Evolutionary conservation across 2,329 filamentous ascomycete species (phyloP).

Genomic region (Grosmannia penicillata): DNA sequence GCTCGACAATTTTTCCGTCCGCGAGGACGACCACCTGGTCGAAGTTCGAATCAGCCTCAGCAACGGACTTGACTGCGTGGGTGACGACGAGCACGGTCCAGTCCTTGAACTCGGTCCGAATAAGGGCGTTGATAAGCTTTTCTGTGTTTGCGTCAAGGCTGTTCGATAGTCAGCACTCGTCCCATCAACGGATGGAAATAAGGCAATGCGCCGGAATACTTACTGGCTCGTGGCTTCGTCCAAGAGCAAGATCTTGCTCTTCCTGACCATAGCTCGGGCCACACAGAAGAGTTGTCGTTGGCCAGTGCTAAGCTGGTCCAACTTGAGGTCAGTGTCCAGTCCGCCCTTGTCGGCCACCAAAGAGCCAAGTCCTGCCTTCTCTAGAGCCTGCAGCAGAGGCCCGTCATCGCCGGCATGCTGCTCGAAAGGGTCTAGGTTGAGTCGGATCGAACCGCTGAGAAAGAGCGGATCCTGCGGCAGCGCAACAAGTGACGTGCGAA

Average conservation of each 20-base stretch:
- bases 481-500: conserved; percentile 22
- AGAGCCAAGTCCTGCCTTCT: conserved; percentile 11
- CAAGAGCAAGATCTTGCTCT: conserved; percentile 25
- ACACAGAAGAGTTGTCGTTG: conserved; percentile 36
- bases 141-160: conserved; percentile 44
- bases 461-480: conserved; percentile 37
- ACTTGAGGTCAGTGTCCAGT: conserved; percentile 20
- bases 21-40: conserved; percentile 35
- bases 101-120: conserved; percentile 33
- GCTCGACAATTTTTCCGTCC: conserved; percentile 16
- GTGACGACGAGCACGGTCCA: conserved; percentile 34
- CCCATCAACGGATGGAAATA: background rate
- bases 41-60: conserved; percentile 21
- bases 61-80: conserved; percentile 25
- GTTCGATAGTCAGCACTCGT: background rate
- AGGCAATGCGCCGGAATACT: background rate
- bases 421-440: conserved; percentile 31
- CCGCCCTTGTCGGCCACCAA: conserved; percentile 22
- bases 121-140: conserved; percentile 35
- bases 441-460: conserved; percentile 30
- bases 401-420: conserved; percentile 17
- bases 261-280: conserved; percentile 28
- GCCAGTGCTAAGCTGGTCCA: conserved; percentile 22
- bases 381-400: conserved; percentile 9
- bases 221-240: conserved; percentile 27